Percentiles rank a stretch among this genome's conserved stretches.
Evolutionary conservation across 75 land plant genomes (phyloP).

Genomic region (Ceratopteris richardii): DNA sequence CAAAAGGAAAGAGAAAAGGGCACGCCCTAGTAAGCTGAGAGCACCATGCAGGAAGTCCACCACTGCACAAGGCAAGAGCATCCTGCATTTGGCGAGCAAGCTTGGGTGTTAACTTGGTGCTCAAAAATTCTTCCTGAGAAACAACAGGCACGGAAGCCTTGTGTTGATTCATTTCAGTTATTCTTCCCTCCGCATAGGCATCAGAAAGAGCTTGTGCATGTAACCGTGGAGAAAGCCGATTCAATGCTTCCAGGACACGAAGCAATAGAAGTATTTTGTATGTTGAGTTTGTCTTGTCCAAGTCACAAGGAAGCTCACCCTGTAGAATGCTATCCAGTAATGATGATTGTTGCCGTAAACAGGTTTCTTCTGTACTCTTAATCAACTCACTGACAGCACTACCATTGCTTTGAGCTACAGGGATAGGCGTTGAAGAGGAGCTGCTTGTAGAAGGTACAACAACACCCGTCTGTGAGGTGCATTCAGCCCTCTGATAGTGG

Average conservation of each 20-base stretch:
- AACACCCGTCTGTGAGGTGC: slow-evolving; percentile 22
- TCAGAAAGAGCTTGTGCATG: slow-evolving; percentile 55
- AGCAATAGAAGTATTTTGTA: slow-evolving; percentile 65
- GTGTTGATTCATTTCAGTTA: slow-evolving; percentile 35
- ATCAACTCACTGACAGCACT: slow-evolving; percentile 15
- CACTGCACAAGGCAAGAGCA: slow-evolving; percentile 91
- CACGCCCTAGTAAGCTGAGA: slow-evolving; percentile 83
- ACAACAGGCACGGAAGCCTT: slow-evolving; percentile 35
- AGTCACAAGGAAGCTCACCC: slow-evolving; percentile 90
- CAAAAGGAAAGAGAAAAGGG: slow-evolving; percentile 95
- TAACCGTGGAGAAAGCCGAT: slow-evolving; percentile 75
- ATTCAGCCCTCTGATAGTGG: slow-evolving; percentile 72
- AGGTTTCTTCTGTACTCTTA: slow-evolving; percentile 39
- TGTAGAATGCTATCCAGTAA: slow-evolving; percentile 80
- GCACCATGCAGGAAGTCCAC: slow-evolving; percentile 94
- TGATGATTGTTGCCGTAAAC: slow-evolving; percentile 45
- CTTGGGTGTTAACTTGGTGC: slow-evolving; percentile 81
- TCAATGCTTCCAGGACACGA: slow-evolving; percentile 69
- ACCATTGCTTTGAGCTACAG: slow-evolving; percentile 11
- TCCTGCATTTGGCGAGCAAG: slow-evolving; percentile 90
- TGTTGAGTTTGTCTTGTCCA: slow-evolving; percentile 75
- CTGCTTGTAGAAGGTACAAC: slow-evolving; percentile 20
- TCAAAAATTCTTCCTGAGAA: slow-evolving; percentile 65
- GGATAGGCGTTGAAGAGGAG: slow-evolving; percentile 15
- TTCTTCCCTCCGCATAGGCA: slow-evolving; percentile 70